Evolutionary conservation across 2,329 filamentous ascomycete genomes (phyloP), one percentile per base, ranked within the genome.

Genomic region (Calonectria naviculata): DNA sequence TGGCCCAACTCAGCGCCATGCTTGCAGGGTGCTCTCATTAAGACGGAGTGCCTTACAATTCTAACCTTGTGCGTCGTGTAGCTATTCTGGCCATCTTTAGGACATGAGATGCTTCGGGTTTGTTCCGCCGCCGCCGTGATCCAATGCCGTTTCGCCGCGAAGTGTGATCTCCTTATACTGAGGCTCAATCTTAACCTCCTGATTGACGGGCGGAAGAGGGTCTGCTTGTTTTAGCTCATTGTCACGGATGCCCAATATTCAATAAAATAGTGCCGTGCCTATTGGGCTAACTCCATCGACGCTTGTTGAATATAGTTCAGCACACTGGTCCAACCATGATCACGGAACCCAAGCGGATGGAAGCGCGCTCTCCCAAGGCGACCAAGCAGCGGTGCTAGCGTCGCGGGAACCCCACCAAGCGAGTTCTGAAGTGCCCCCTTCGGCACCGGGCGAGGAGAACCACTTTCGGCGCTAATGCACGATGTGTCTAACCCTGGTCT

Each of bases 401-500:
- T 44, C 56, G 46, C 73, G 56, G 67, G 70, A 70, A 60, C 47
- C 58, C 69, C 69, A 69, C 38, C 47, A 19, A 4, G 44, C 21
- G 63, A 66, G 56, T 31, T 46, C 44, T 58, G 28, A 36, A 41
- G 49, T 24, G 26, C 63, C 71, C 60, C 63, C 63, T 76, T 76
- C 73, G 75, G 76, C 73, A 78, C 70, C 75, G 73, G 67, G 63
- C 56, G 52, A 70, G 73, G 46, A 70, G 70, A 63, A 64, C 76
- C 75, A 75, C 70, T 44, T 71, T 72, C 36, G 58, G 29, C 73
- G 74, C 76, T 78, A 78, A 78, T 78, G 76, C 76, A 78, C 76
- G 75, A 78, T 78, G 76, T 78, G 76, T 78, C 76, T 74, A 77
- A 78, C 70, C 76, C 76, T 56, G 62, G 76, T 76, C 73, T 26